phyloP scores from a whole-genome alignment of 352 stramenopile genomes.

The Globisporangium cederbergense region DNA sequence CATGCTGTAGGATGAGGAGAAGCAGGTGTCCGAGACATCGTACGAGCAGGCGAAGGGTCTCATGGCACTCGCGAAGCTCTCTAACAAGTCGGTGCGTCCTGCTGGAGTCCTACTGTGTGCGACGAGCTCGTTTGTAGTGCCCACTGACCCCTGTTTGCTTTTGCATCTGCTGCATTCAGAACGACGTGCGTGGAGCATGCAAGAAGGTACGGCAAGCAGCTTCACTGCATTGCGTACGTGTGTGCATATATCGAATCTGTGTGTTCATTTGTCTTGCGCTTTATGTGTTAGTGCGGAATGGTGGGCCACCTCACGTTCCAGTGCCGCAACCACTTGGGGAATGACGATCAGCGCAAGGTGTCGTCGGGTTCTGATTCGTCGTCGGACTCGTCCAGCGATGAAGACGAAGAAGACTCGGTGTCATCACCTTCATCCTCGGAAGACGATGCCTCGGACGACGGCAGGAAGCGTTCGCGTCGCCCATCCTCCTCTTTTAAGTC shows the following conservation, averaged over 20 bases:
- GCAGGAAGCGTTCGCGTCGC: conserved; percentile 8
- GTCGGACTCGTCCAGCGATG: conserved; percentile 23
- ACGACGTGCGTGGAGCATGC: conserved; percentile 72
- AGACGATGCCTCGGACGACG: conserved; percentile 3
- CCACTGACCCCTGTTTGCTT: neutral
- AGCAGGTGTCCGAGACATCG: conserved; percentile 60
- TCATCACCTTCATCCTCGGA: conserved; percentile 4
- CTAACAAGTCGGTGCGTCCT: conserved; percentile 86
- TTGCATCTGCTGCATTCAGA: conserved; percentile 27
- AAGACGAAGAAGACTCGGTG: conserved; percentile 25
- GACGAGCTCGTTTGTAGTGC: too few relatives aligned
- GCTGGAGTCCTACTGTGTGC: neutral
- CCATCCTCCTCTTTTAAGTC: neutral
- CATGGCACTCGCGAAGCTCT: conserved; percentile 93
- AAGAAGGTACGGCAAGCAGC: conserved; percentile 55
- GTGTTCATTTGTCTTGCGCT: neutral
- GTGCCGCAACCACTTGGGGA: conserved; percentile 78
- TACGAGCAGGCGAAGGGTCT: conserved; percentile 91
- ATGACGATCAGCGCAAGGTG: conserved; percentile 33
- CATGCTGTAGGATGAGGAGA: conserved; percentile 37
- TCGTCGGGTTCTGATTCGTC: conserved; percentile 30
- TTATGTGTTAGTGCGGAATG: conserved; percentile 67
- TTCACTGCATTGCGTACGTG: neutral
- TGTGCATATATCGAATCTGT: neutral
- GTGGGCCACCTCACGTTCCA: conserved; percentile 91